Evolutionary conservation across 306 rosid species (phyloP), one percentile per base, ranked within the genome.

Genomic region (Cucurbita moschata): DNA sequence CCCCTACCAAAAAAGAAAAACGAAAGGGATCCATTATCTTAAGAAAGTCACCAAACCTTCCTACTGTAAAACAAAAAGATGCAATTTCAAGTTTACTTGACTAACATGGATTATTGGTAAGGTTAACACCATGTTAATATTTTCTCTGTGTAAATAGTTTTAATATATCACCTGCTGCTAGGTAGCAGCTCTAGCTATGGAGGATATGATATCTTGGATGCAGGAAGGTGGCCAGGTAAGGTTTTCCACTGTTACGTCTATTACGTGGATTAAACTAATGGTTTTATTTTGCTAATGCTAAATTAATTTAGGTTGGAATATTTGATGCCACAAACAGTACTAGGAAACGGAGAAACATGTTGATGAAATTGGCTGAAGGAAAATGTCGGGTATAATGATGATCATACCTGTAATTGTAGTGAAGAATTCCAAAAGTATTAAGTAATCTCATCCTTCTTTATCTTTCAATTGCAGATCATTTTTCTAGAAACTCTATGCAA

Each of bases 101-200:
- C 70, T 77, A 26, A 71, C 73, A 46, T 71, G 74, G 82, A 77
- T 37, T 69, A 71, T 59, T 75, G 75, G 79, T 79, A 72, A 83
- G 74, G 86, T 92, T 84, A 82, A 87, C 91, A 53, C 91, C 82
- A 74, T 54, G 79, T 86, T 87, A 81, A 82, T 74, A 81, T 73
- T 87, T 84, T 85, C 62, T 86, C 84, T 85, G 81, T 91, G 89
- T 79, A 85, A 85, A 84, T 91, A 88, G 95, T 91, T 88, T 88
- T 94, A 91, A 91, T 94, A 80, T 88, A 86, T 91, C 89, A 84
- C 92, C 79, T 91, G 97, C 95, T 86, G 84, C 92, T 88, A 94
- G 99, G 97, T 94, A 91, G 99, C 97, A 76, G 99, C 99, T 56
- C 75, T 94, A 85, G 99, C 99, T 75, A 89, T 94, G 82, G 99